Evolutionary conservation across 108 stramenopile genomes (phyloP), one percentile per base, ranked within the genome.

Genomic region (Nitzschia palea): DNA sequence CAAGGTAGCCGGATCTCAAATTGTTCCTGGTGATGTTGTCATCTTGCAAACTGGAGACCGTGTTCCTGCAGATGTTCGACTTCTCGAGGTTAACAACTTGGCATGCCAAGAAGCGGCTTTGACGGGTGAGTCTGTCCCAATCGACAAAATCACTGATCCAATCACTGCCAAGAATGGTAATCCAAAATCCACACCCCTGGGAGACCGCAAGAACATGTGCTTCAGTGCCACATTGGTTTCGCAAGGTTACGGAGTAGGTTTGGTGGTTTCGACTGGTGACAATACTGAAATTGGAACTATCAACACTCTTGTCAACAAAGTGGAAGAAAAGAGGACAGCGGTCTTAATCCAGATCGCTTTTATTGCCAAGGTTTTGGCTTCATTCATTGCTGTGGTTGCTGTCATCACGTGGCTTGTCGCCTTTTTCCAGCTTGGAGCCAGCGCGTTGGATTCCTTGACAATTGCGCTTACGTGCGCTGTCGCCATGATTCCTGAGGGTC

Each of bases 401-500:
- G 30, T 91, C 20, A 65, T 80, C 32, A 95, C 95, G 35, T 98
- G 92, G 76, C 67, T 81, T 29, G 60, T 83, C 20, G 86, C 91
- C 28, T 89, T 86, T 74, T 92, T 95, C 47, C 74, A 70, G 43
- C 67, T 72, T 15, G 44, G 55, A 25, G 62, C 79, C 8, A 62
- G 32, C 17, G 28, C 31, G 15, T 71, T 90, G 63, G 84, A 85
- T 15, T 85, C 88, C 28, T 73, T 97, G 65, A 76, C 82, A 42
- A 85, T 88, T 42, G 85, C 89, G 45, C 71, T 90, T 47, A 85
- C 83, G 23, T 90, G 95, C 55, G 96, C 94, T 14, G 98, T 99
- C 29, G 96, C 96, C 50, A 97, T 96, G 74, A 91, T 99, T 36
- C 98, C 98, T 18, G 98, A 99, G 77, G 98, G 98, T 55, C 86